Base-by-base conservation (phyloP, 768 basidiomycete species). In the Cytidiella melzeri region DNA sequence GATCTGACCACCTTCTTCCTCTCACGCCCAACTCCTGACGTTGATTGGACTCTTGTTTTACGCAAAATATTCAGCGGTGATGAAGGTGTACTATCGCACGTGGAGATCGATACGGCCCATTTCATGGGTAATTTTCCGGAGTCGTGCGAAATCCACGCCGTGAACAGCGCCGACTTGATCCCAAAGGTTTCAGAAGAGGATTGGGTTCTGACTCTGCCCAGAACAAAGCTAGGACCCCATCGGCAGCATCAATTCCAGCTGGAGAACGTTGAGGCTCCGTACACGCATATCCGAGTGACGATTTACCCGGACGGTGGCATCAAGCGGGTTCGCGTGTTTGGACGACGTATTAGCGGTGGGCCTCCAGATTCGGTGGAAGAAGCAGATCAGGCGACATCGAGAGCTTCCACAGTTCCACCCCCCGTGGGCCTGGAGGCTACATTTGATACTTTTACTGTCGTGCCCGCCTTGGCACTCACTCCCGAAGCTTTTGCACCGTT, bases 111-210 rank as follows among this genome's bases (percentile, higher is more conserved):
- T 66, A 98, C 96, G 0, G 82, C 86, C 3, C 85, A 94, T 70
- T 98, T 96, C 70, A 91, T 88, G 64, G 96, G 95, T 20, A 97
- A 97, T 65, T 97, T 89, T 61, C 95, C 95, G 9, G 84, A 91
- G 59, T 85, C 83, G 52, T 88, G 85, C 62, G 89, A 92, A 58
- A 60, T 94, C 18, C 83, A 87, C 61, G 92, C 80, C 12, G 66
- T 70, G 49, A 50, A 53, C 44, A 69, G 64, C 39, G 38, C 50
- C 45, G 63, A 67, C 64, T 62, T 79, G 55, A 55, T 63, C 36
- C 64, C 62, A 3, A 63, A 70, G 45, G 39, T 59, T 38, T 54
- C 59, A 13, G 71, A 76, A 42, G 67, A 76, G 15, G 61, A 72
- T 10, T 99, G 96, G 96, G 75, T 75, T 2, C 64, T 73, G 3